Evolutionary conservation across 768 basidiomycete species (phyloP).

Genomic region (Tricholoma bakamatsutake): DNA sequence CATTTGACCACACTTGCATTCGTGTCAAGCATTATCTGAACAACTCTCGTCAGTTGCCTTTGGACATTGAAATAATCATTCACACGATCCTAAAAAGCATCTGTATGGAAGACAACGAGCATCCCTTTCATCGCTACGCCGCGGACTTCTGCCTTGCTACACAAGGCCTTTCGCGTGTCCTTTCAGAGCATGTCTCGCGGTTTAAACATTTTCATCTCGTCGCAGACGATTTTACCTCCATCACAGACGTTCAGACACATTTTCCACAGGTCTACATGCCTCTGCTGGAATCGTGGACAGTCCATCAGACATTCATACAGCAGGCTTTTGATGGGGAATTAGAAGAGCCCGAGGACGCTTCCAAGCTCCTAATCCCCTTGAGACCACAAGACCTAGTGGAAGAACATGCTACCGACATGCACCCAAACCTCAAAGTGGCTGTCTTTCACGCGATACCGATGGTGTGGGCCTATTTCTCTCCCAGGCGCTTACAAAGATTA

Average conservation of each 20-base stretch:
- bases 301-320: background rate
- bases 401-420: background rate
- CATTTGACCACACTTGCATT: background rate
- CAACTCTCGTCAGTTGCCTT: background rate
- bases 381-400: background rate
- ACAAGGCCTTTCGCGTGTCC: background rate
- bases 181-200: background rate
- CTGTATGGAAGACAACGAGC: background rate
- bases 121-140: background rate
- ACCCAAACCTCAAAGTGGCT: background rate
- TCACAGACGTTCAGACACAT: background rate
- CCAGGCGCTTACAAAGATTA: background rate
- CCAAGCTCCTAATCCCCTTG: background rate
- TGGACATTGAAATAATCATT: background rate
- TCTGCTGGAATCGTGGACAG: background rate
- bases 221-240: background rate
- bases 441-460: background rate
- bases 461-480: background rate
- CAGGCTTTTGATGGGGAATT: background rate
- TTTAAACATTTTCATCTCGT: background rate
- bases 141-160: background rate
- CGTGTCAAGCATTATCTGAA: background rate
- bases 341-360: background rate
- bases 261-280: background rate
- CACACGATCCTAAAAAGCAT: background rate